Conservation (phyloP, 139 green algal species). For the Zygnema circumcarinatum region DNA sequence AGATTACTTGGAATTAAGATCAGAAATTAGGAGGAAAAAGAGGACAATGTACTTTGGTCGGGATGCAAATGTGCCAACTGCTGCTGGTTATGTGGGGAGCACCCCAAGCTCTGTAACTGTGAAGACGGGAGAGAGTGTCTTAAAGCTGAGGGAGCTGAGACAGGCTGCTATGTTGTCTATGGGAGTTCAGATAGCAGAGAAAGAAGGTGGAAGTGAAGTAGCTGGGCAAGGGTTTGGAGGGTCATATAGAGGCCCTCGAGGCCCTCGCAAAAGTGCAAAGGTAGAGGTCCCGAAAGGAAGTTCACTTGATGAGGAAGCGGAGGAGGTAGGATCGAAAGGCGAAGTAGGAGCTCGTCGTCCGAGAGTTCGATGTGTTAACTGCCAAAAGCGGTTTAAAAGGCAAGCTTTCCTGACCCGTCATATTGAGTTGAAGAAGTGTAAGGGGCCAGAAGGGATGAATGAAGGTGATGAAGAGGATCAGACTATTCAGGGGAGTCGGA, state of each 20-base stretch:
- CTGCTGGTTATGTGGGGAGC: background rate
- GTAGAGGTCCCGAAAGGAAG: background rate
- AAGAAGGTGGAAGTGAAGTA: background rate
- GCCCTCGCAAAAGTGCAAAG: background rate
- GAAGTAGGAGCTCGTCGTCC: background rate
- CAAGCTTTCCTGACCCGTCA: background rate
- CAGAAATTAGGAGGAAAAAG: background rate
- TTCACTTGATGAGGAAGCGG: background rate
- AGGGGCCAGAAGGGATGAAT: background rate
- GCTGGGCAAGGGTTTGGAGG: background rate
- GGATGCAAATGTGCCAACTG: background rate
- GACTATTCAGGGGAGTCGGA: background rate
- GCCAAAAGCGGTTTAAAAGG: background rate
- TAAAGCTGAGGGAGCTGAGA: background rate
- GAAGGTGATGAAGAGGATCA: background rate
- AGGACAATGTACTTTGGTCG: background rate
- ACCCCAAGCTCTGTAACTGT: background rate
- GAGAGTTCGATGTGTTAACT: background rate
- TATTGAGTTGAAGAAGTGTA: background rate
- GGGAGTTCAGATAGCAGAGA: background rate
- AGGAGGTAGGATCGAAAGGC: background rate
- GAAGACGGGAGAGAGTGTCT: background rate
- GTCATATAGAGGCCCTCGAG: background rate
- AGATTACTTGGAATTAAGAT: background rate
- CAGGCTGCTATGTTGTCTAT: background rate